A percentile compares a stretch with the other conserved stretches of the same genome.
Conservation (phyloP, 2,329 filamentous ascomycete species). For the Fusarium verticillioides region DNA sequence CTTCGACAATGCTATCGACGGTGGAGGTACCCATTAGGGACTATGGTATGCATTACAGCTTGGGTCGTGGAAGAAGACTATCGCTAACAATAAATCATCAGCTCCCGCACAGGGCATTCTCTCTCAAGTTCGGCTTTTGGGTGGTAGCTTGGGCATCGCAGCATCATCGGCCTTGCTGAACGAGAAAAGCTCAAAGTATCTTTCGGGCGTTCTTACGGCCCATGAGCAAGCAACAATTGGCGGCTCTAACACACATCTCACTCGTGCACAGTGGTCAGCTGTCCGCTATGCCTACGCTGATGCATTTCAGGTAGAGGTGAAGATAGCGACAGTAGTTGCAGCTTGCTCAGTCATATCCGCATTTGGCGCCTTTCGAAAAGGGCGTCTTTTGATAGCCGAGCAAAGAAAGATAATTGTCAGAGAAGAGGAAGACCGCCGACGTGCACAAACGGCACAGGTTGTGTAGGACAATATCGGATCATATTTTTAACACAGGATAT, state of each 20-base stretch:
- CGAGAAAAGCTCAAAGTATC: conserved; percentile 44
- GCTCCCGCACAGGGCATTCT: conserved; percentile 64
- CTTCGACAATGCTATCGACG: conserved; percentile 58
- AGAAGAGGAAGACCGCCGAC: conserved; percentile 31
- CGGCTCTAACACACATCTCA: conserved; percentile 38
- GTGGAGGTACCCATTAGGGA: conserved; percentile 57
- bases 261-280: conserved; percentile 43
- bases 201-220: conserved; percentile 45
- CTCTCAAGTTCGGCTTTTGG: conserved; percentile 62
- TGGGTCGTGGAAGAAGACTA: background rate
- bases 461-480: background rate
- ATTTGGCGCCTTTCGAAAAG: conserved; percentile 52
- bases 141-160: conserved; percentile 66
- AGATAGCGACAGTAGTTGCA: conserved; percentile 55
- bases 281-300: conserved; percentile 55
- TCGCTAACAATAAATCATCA: conserved; percentile 42
- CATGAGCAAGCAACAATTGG: conserved; percentile 46
- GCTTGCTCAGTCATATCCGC: conserved; percentile 54
- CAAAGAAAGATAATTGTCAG: conserved; percentile 34
- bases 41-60: conserved; percentile 52
- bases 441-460: conserved; percentile 5
- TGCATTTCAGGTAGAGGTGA: conserved; percentile 60
- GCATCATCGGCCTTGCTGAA: conserved; percentile 60
- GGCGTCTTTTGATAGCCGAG: conserved; percentile 26
- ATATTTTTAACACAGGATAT: background rate